Evolutionary conservation across 2,329 filamentous ascomycete species (phyloP), one percentile per base, ranked within the genome.

Genomic region (Purpureocillium takamizusanense): DNA sequence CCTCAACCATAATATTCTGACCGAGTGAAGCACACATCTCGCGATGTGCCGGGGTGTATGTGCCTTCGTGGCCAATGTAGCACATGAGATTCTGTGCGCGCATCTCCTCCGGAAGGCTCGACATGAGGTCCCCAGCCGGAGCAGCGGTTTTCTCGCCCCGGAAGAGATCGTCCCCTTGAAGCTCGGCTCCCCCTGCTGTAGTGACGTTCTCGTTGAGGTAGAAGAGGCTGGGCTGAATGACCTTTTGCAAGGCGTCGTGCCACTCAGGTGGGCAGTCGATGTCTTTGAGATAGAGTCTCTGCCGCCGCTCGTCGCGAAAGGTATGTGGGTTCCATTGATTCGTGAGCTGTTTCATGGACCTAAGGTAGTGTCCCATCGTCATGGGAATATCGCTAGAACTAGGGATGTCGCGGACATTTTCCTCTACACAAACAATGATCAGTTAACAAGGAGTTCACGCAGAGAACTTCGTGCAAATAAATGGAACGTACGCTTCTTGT

Each of bases 1-100:
- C 80, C 48, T 95, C 87, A 2, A 98, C 88, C 92, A 98, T 97
- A 50, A 98, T 90, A 54, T 98, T 98, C 49, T 98, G 92, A 0
- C 92, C 90, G 11, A 97, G 66, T 28, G 85, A 94, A 11, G 87
- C 92, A 60, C 92, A 98, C 92, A 98, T 98, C 59, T 98, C 92
- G 48, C 87, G 79, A 62, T 98, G 92, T 1, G 89, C 81, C 9
- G 92, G 90, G 0, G 92, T 98, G 54, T 90, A 97, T 1, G 92
- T 98, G 6, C 92, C 92, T 65, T 98, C 92, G 52, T 97, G 90
- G 0, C 92, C 92, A 51, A 97, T 83, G 53, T 98, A 98, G 58
- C 90, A 97, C 92, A 95, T 95, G 49, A 98, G 70, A 46, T 98
- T 98, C 55, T 95, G 81, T 1, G 92, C 92, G 35, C 88, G 82